Conservation (phyloP, 1,284 basidiomycete genomes). For the Bjerkandera adusta region DNA sequence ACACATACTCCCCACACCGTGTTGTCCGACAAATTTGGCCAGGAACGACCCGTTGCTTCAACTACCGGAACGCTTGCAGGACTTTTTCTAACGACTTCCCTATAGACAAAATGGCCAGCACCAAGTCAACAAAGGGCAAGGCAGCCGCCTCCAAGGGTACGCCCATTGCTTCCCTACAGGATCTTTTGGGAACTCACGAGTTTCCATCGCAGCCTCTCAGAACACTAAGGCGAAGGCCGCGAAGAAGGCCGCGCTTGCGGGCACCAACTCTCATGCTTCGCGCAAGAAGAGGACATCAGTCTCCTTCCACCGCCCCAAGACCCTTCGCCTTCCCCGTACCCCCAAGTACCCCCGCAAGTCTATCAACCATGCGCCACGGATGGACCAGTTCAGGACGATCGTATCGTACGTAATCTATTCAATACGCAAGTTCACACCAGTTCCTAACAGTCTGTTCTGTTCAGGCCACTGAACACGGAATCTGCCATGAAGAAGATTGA, state of each 20-base stretch:
- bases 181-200: not conserved
- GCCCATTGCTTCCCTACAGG: slow-evolving; percentile 20
- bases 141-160: slow-evolving; percentile 47
- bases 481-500: slow-evolving; percentile 98
- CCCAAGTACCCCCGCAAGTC: slow-evolving; percentile 96
- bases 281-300: slow-evolving; percentile 88
- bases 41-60: too few species aligned
- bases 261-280: slow-evolving; percentile 69
- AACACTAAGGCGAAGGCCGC: slow-evolving; percentile 90
- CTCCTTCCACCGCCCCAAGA: slow-evolving; percentile 97
- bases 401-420: slow-evolving; percentile 53
- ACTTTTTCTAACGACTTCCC: slow-evolving; percentile 1
- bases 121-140: slow-evolving; percentile 64
- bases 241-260: slow-evolving; percentile 96
- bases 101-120: slow-evolving; percentile 58
- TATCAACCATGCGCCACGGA: slow-evolving; percentile 90
- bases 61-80: too few species aligned
- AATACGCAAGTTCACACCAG: not conserved
- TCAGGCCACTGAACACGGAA: slow-evolving; percentile 78
- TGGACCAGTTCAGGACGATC: slow-evolving; percentile 97
- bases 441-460: not conserved
- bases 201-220: slow-evolving; percentile 27
- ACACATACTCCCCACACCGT: not conserved
- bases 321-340: slow-evolving; percentile 79
- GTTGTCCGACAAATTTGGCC: slow-evolving; percentile 6